Conservation (phyloP, 768 basidiomycete genomes). For the Tricholoma furcatifolium region DNA sequence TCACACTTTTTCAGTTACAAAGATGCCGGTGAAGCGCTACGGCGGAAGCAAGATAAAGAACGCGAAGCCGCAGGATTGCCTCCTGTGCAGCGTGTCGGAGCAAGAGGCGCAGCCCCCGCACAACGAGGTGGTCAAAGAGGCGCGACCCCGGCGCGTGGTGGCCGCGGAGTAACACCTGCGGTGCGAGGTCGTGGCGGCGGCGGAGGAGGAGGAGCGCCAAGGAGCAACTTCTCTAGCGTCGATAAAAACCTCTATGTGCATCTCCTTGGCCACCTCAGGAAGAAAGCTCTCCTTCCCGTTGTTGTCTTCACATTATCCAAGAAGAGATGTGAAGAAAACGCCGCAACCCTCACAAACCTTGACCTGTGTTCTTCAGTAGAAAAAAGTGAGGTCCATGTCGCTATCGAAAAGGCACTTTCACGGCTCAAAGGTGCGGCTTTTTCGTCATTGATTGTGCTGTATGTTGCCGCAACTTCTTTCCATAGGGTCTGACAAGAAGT, state of each 20-base stretch:
- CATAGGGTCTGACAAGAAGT: conserved; percentile 82
- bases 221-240: conserved; percentile 63
- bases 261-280: conserved; percentile 81
- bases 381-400: conserved; percentile 96
- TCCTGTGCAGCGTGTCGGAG: conserved; percentile 82
- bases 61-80: conserved; percentile 91
- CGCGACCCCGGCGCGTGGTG: conserved; percentile 39
- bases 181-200: conserved; percentile 43
- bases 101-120: conserved; percentile 61
- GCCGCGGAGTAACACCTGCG: conserved; percentile 33
- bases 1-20: conserved; percentile 61
- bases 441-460: conserved; percentile 2
- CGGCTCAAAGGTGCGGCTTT: conserved; percentile 69
- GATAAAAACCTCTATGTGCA: conserved; percentile 96
- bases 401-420: conserved; percentile 87
- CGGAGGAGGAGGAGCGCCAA: conserved; percentile 39
- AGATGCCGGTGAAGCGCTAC: conserved; percentile 83
- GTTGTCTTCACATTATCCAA: conserved; percentile 98
- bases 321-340: conserved; percentile 96
- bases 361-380: conserved; percentile 89
- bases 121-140: conserved; percentile 60
- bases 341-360: conserved; percentile 79
- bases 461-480: conserved; percentile 7
- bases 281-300: conserved; percentile 84
- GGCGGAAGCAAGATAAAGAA: conserved; percentile 97